Evolutionary conservation across 1,139 yeast genomes (phyloP), one percentile per base, ranked within the genome.

Genomic region (Arxiozyma heterogenica): DNA sequence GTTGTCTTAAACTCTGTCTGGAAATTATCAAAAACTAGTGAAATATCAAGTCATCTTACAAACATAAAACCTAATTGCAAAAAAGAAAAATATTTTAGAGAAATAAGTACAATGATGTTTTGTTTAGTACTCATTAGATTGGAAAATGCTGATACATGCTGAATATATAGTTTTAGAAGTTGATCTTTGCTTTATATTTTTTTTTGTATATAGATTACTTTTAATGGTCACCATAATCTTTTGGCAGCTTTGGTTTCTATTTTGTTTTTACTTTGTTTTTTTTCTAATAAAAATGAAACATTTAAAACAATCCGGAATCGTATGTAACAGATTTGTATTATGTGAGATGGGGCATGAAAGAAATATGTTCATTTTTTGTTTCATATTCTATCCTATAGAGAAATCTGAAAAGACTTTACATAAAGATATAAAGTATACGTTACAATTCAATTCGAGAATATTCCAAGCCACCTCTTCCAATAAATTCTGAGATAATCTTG

Each of bases 391-490:
- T 15, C 8, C 39, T 34, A 15, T 34, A 34, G 12, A 34, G 20
- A 12, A 23, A 41, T 34, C 12, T 34, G 3, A 25, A 25, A 17
- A 20, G 8, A 45, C n/a, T 15, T 6, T 34, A 15, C n/a, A 34
- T 34, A 34, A 34, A 21, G 30, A 21, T 46, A 18, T 2, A 9
- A 18, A 12, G 11, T 41, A 20, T 15, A 11, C 12, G 18, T 51
- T 47, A 56, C 11, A 54, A 7, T 27, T 41, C 50, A 9, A 53
- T 41, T 39, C 50, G 61, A 47, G 53, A 54, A 70, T 67, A 61
- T 52, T 83, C 90, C 82, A 89, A 79, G 0, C 87, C 91, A 1
- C 98, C 98, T 57, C 88, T 80, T 4, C 96, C 96, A 52, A 90
- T 78, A 67, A 85, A 90, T 55, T 88, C 95, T 53, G 86, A 78